Conservation (phyloP, 768 basidiomycete genomes). For the Cubamyces lactineus region DNA sequence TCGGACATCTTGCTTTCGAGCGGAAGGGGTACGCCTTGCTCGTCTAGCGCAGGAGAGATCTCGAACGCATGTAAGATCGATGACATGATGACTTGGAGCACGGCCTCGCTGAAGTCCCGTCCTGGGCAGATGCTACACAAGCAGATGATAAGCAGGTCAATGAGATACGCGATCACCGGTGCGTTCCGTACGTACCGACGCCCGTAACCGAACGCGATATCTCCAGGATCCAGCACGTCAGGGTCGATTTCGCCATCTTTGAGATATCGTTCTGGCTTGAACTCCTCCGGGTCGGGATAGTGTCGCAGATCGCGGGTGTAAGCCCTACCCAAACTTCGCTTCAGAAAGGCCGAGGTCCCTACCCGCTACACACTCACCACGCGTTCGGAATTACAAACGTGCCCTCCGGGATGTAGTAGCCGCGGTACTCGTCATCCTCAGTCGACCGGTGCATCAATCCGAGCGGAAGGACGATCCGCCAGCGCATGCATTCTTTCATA, state of each 20-base stretch:
- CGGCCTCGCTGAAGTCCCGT: neutral
- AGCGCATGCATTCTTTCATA: conserved; percentile 17
- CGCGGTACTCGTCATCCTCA: conserved; percentile 18
- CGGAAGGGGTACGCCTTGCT: neutral
- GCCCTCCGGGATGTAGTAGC: conserved; percentile 15
- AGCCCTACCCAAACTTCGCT: neutral
- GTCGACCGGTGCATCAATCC: conserved; percentile 35
- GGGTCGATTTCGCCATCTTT: conserved; percentile 11
- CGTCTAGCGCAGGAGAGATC: conserved; percentile 2
- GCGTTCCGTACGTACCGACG: conserved; percentile 8
- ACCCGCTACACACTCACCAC: neutral
- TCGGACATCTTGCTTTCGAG: neutral
- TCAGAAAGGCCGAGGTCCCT: neutral
- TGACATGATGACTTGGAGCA: neutral
- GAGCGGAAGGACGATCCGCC: conserved; percentile 24
- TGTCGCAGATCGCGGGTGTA: neutral
- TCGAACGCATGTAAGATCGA: conserved; percentile 4
- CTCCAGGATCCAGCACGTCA: conserved; percentile 4
- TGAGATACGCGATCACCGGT: too few species aligned
- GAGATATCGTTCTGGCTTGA: conserved; percentile 17
- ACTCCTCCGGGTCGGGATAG: conserved; percentile 19
- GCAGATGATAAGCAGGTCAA: neutral
- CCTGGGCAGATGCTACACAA: conserved; percentile 8
- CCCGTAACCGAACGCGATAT: conserved; percentile 24
- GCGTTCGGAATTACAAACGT: conserved; percentile 17